Conservation (phyloP, 768 basidiomycete species). For the Candolleomyces efflorescens region DNA sequence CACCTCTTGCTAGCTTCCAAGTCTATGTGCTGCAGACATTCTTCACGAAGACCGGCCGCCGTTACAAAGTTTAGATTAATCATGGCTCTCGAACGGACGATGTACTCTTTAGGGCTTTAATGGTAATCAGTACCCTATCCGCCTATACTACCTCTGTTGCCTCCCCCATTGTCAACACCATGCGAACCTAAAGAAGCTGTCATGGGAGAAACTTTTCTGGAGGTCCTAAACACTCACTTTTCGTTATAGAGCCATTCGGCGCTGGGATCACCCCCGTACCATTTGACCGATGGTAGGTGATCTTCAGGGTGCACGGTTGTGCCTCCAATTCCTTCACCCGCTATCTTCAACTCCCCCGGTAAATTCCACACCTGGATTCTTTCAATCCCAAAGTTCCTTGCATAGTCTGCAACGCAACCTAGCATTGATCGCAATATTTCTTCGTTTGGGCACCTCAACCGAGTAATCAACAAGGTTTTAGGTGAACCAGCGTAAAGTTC, state of each 20-base stretch:
- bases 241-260: slow-evolving; percentile 22
- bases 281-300: slow-evolving; percentile 37
- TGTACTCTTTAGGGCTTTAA: neutral
- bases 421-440: slow-evolving; percentile 29
- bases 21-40: slow-evolving; percentile 93
- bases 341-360: slow-evolving; percentile 15
- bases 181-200: slow-evolving; percentile 13
- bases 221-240: slow-evolving; percentile 12
- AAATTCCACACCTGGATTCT: slow-evolving; percentile 46
- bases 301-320: slow-evolving; percentile 26
- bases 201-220: neutral
- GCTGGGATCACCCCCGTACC: slow-evolving; percentile 31
- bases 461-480: slow-evolving; percentile 21
- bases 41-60: slow-evolving; percentile 90
- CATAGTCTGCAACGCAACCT: slow-evolving; percentile 22
- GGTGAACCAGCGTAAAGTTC: slow-evolving; percentile 11
- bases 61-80: slow-evolving; percentile 79
- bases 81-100: neutral
- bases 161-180: slow-evolving; percentile 16
- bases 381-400: slow-evolving; percentile 20
- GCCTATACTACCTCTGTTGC: neutral
- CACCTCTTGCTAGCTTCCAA: slow-evolving; percentile 54
- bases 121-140: neutral
- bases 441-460: slow-evolving; percentile 17
- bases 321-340: slow-evolving; percentile 22